phyloP scores from a whole-genome alignment of 306 rosid genomes.

The Adenanthera pavonina region DNA sequence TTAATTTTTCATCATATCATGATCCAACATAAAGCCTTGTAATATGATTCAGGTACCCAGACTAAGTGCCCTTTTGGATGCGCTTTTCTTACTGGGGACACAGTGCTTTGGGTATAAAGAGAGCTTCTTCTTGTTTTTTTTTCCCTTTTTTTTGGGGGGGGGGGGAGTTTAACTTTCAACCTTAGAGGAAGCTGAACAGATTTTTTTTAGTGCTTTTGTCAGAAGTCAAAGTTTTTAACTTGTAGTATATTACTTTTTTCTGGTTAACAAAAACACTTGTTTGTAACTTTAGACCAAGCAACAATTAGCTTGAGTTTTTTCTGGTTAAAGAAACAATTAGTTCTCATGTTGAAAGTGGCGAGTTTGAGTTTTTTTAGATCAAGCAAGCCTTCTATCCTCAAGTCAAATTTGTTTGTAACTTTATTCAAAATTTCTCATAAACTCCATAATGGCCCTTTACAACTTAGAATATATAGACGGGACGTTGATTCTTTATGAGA shows the following conservation, averaged over 20 bases:
- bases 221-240: not conserved
- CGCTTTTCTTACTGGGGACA: not conserved
- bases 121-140: not conserved
- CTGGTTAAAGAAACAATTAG: not conserved
- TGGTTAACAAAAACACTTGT: not conserved
- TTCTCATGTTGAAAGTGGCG: not conserved
- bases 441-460: constrained; percentile 11
- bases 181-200: not conserved
- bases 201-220: not conserved
- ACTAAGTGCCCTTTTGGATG: not conserved
- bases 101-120: not conserved
- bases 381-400: constrained; percentile 9
- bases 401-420: constrained; percentile 29
- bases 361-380: not conserved
- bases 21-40: not conserved
- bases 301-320: too few relatives aligned
- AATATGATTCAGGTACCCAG: not conserved
- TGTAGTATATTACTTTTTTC: not conserved
- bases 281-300: not conserved
- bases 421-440: constrained; percentile 2
- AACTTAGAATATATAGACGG: constrained; percentile 15
- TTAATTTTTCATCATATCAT: constrained; percentile 5
- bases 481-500: constrained; percentile 2
- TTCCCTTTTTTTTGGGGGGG: too few relatives aligned
- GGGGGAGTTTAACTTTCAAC: not conserved